Conservation (phyloP, 345 rosid species). For the Salix purpurea region DNA sequence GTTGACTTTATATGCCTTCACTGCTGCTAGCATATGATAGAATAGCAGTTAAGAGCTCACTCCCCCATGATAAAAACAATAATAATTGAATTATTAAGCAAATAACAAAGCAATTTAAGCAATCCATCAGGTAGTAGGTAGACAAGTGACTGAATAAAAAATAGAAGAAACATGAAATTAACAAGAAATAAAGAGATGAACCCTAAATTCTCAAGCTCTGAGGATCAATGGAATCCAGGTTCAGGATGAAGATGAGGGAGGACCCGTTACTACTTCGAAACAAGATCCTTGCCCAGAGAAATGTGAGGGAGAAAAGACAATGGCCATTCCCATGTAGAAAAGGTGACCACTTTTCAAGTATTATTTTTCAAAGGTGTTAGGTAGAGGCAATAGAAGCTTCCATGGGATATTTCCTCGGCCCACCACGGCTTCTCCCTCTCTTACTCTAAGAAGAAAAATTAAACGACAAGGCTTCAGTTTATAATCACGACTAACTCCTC, state of each 20-base stretch:
- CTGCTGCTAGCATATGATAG: background rate
- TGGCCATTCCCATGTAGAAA: slow-evolving; percentile 4
- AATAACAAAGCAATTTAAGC: background rate
- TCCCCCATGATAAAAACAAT: background rate
- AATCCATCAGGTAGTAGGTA: too few relatives aligned
- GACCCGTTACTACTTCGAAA: background rate
- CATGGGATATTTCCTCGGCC: slow-evolving; percentile 15
- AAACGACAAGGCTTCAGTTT: background rate
- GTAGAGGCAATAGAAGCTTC: slow-evolving; percentile 50
- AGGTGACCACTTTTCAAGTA: slow-evolving; percentile 24
- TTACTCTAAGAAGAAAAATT: slow-evolving; percentile 5
- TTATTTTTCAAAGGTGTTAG: slow-evolving; percentile 42
- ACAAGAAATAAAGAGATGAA: background rate
- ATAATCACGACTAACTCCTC: background rate
- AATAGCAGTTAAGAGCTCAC: background rate
- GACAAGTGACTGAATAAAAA: too few relatives aligned
- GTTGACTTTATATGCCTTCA: background rate
- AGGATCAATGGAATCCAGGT: background rate
- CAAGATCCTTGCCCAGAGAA: background rate
- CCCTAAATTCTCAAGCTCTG: background rate
- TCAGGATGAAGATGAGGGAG: background rate
- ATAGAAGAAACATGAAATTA: background rate
- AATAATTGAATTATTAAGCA: background rate
- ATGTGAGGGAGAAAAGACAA: background rate
- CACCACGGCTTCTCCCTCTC: background rate